A percentile compares a stretch with the other conserved stretches of the same genome.
Evolutionary conservation across 108 stramenopile species (phyloP).

Genomic region (Nitzschia sp.): DNA sequence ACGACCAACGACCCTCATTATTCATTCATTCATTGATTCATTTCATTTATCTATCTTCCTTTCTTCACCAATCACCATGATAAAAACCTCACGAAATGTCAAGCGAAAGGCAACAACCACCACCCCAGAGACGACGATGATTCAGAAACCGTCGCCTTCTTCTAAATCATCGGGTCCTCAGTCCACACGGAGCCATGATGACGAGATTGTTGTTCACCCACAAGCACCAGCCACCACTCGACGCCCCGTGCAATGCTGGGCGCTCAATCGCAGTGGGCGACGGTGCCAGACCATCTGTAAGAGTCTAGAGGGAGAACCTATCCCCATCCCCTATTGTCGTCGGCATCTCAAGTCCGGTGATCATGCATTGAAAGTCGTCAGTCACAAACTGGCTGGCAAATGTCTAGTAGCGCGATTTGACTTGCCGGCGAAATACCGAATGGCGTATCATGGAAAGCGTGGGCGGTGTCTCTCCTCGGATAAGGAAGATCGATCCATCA

Average conservation of each 20-base stretch:
- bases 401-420: conserved; percentile 55
- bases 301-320: conserved; percentile 62
- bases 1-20: too few species aligned
- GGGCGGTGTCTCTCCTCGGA: conserved; percentile 44
- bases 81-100: too few species aligned
- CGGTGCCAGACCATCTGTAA: conserved; percentile 41
- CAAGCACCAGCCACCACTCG: conserved; percentile 11
- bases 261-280: conserved; percentile 45
- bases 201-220: conserved; percentile 3
- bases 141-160: too few species aligned
- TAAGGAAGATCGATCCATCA: conserved; percentile 64
- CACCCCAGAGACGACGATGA: too few species aligned
- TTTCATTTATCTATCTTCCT: too few species aligned
- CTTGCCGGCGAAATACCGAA: conserved; percentile 52
- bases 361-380: conserved; percentile 54
- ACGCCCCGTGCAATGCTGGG: conserved; percentile 57
- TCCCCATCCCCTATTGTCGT: conserved; percentile 66
- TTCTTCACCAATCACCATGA: too few species aligned
- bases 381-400: conserved; percentile 62
- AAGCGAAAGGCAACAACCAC: too few species aligned
- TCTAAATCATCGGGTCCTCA: too few species aligned
- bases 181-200: too few species aligned
- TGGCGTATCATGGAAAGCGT: conserved; percentile 57
- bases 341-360: conserved; percentile 53
- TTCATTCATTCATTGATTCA: too few species aligned